These are phyloP conservation scores for Pseudocercospora musae DNA, from an alignment of 2,329 filamentous ascomycete species.

Conservation along the genomic window DNA sequence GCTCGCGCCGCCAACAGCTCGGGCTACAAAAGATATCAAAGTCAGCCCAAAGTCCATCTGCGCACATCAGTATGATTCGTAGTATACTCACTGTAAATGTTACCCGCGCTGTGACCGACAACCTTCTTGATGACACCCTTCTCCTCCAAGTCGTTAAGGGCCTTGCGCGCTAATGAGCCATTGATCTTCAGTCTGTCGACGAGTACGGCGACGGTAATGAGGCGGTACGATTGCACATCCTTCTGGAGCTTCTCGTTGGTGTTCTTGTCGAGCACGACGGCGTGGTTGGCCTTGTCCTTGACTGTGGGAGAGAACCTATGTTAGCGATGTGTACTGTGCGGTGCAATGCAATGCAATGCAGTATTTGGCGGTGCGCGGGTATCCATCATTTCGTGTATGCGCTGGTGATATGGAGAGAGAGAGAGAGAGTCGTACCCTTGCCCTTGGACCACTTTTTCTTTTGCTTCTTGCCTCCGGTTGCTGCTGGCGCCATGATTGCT, in stretches of 20 bases:
- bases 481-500: conserved; percentile 37
- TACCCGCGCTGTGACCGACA: conserved; percentile 93
- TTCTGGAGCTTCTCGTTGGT: conserved; percentile 99
- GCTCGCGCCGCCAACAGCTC: conserved; percentile 15
- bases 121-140: conserved; percentile 98
- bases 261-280: conserved; percentile 96
- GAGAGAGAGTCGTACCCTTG: conserved; percentile 35
- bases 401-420: conserved; percentile 1
- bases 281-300: conserved; percentile 99
- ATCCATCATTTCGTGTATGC: no score
- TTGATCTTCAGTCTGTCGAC: conserved; percentile 99
- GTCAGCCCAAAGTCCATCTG: conserved; percentile 63
- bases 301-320: conserved; percentile 55
- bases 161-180: conserved; percentile 88
- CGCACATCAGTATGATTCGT: conserved; percentile 76
- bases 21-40: conserved; percentile 10
- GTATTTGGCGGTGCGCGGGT: conserved; percentile 10
- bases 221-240: conserved; percentile 99
- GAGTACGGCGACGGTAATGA: conserved; percentile 96
- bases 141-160: conserved; percentile 90
- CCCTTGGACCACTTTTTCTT: conserved; percentile 76
- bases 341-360: neutral
- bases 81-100: conserved; percentile 81
- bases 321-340: conserved; percentile 21
- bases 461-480: conserved; percentile 71